Evolutionary conservation across 768 basidiomycete genomes (phyloP), one percentile per base, ranked within the genome.

Genomic region (Calocera cornea): DNA sequence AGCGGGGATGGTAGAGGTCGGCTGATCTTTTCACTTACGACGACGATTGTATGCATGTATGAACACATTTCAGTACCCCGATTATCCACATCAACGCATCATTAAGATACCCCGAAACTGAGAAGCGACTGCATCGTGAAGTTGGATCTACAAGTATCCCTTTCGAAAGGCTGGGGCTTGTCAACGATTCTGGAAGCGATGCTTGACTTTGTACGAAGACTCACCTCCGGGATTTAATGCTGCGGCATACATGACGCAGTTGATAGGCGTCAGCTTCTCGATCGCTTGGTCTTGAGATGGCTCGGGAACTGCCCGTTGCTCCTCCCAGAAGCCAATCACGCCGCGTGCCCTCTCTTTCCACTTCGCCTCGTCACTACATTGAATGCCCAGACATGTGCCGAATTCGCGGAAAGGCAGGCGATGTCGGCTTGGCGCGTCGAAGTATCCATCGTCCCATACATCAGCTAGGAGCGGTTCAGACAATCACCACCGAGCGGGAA

Each of bases 391-490:
- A 34, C 71, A 70, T 22, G 73, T 71, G 8, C 74, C 73, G 67
- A 73, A 74, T 64, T 76, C 75, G 31, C 74, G 72, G 66, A 74
- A 74, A 16, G 75, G 73, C 49, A 75, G 70, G 3, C 74, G 72
- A 41, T 70, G 49, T n/a, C 63, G 63, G 8, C 68, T 64, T 31
- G 72, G 69, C 27, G 65, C 41, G 31, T 74, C 72, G 47, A 72
- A 73, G 69, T 71, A 74, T n/a, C 69, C 71, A 11, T 72, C 67
- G 17, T 67, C 65, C 60, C 17, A 68, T 69, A 73, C 34, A 50
- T 29, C 29, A 19, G 67, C 63, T 50, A 24, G 33, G 7, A n/a
- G 54, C 16, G 40, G 24, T 27, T 5, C 36, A 34, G 44, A 68
- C 33, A 2, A 12, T 11, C 38, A 3, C 17, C 7, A 7, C 12